Conservation (phyloP, 2,329 filamentous ascomycete genomes). For the Pyricularia grisea region DNA sequence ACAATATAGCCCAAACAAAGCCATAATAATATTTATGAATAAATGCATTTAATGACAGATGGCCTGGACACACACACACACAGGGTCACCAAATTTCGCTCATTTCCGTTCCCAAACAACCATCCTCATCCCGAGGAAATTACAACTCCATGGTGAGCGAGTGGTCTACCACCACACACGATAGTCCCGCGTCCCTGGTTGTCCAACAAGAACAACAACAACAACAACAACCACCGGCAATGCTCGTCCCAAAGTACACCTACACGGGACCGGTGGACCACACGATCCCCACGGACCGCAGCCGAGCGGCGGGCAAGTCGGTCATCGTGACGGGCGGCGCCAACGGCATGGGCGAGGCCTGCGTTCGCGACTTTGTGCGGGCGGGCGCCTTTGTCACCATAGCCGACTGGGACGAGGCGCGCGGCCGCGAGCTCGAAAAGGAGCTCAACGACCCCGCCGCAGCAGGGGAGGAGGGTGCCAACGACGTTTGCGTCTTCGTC, state of each 20-base stretch:
- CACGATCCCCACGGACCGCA: neutral
- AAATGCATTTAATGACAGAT: too few species aligned
- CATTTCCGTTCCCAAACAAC: too few species aligned
- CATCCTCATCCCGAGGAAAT: too few species aligned
- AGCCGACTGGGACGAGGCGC: slow-evolving; percentile 25
- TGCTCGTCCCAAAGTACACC: neutral
- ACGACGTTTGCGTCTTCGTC: slow-evolving; percentile 19
- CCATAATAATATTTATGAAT: too few species aligned
- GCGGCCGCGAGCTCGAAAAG: slow-evolving; percentile 13
- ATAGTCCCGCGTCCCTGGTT: too few species aligned
- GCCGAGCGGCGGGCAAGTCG: slow-evolving; percentile 25
- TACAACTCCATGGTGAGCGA: too few species aligned
- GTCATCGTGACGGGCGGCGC: slow-evolving; percentile 39
- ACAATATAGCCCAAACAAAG: too few species aligned
- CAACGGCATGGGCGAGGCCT: slow-evolving; percentile 28
- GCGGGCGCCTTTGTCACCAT: slow-evolving; percentile 31
- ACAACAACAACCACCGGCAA: neutral
- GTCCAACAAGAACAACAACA: neutral
- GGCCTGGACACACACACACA: too few species aligned
- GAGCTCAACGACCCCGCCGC: neutral
- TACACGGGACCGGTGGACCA: neutral
- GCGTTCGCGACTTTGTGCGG: slow-evolving; percentile 22
- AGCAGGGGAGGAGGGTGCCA: neutral
- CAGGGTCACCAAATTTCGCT: too few species aligned
- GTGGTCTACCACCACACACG: too few species aligned